Evolutionary conservation across 495 filamentous ascomycete genomes (phyloP).

Genomic region (Penicillium samsonianum): DNA sequence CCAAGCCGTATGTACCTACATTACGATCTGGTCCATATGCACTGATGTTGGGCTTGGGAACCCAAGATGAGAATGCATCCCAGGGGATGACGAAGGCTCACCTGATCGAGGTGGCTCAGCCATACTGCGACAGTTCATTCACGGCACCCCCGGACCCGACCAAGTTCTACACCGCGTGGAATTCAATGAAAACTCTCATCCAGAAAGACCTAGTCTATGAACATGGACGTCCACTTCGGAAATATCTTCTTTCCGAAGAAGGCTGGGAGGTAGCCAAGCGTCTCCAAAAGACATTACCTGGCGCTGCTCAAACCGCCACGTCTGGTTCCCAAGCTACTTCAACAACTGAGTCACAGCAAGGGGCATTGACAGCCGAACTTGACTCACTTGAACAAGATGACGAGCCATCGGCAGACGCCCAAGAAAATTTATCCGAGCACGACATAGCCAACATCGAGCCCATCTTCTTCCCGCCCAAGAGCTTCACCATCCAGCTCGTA

Average conservation of each 20-base stretch:
- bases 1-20: slow-evolving; percentile 70
- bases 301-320: slow-evolving; percentile 22
- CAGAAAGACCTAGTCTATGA: slow-evolving; percentile 76
- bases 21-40: slow-evolving; percentile 76
- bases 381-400: slow-evolving; percentile 9
- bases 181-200: slow-evolving; percentile 76
- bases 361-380: neutral
- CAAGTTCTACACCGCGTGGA: slow-evolving; percentile 81
- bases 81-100: slow-evolving; percentile 67
- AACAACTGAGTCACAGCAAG: neutral
- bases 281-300: slow-evolving; percentile 54
- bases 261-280: slow-evolving; percentile 77
- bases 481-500: slow-evolving; percentile 72
- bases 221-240: slow-evolving; percentile 65
- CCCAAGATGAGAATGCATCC: slow-evolving; percentile 54
- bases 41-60: slow-evolving; percentile 66
- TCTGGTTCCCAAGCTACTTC: slow-evolving; percentile 8
- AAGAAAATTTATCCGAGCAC: slow-evolving; percentile 12
- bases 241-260: slow-evolving; percentile 73
- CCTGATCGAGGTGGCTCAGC: slow-evolving; percentile 69
- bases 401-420: neutral
- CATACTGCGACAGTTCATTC: slow-evolving; percentile 74
- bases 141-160: slow-evolving; percentile 65
- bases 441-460: slow-evolving; percentile 37
- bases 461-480: slow-evolving; percentile 59